Base-by-base conservation (phyloP, 1,284 basidiomycete species). In the Trichosporon inkin region DNA sequence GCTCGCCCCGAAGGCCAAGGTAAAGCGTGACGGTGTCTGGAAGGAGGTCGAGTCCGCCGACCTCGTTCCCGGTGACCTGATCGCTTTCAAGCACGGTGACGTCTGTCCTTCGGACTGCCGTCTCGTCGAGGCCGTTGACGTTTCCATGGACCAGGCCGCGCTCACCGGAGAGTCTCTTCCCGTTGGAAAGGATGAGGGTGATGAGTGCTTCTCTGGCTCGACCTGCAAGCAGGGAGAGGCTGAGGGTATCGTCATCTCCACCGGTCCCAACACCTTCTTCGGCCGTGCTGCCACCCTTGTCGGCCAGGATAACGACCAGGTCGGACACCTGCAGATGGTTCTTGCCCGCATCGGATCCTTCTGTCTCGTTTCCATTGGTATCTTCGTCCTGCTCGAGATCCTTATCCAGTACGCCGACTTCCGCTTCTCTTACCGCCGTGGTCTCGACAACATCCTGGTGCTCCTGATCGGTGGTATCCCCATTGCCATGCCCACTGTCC, bases 391-490 rank as follows among this genome's bases (percentile, higher is more conserved):
- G 63, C 88, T 90, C 54, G 91, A 94, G 80, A 93, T 94, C 65
- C 82, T 92, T 76, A 85, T 89, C 68, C 84, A 94, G 61, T 94
- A 94, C 78, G 88, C 90, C 57, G 88, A 85, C 51, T 94, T 89
- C 88, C 83, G 82, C 61, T 95, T 90, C 84, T 79, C 74, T 55
- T 98, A 98, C 83, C 91, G 93, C 74, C 88, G 87, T 67, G 93
- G 93, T 83, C 88, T 97, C 70, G 87, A 97, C 84, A 90, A 93
- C 83, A 93, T 96, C 81, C 85, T 96, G 53, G 92, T 96, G 70
- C 89, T 96, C 78, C 84, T 97, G 84, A 96, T 97, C 81, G 91
- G 93, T 84, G 93, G 93, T 85, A 96, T 97, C 74, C 94, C 94
- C 75, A 96, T 96, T 81, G 93, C 92, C 77, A 95, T 97, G 92